These are phyloP conservation scores for Nannizziopsis arthrosporioides DNA, from an alignment of 2,329 filamentous ascomycete genomes.

Conservation along the genomic window DNA sequence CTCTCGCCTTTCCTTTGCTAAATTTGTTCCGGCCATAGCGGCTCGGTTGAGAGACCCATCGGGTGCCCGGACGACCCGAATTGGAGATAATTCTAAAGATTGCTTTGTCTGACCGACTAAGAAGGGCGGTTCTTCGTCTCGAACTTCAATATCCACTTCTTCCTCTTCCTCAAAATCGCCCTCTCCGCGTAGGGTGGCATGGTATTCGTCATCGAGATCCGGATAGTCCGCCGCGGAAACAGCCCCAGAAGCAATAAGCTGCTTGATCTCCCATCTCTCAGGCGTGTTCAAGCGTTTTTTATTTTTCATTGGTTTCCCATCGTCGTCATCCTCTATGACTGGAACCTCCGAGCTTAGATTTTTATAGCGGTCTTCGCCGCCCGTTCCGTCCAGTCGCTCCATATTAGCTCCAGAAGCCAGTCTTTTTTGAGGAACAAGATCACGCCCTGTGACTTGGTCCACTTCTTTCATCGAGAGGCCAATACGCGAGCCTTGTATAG, in stretches of 20 bases:
- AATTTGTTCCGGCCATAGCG: slow-evolving; percentile 78
- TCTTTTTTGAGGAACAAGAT: slow-evolving; percentile 64
- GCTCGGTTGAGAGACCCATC: slow-evolving; percentile 97
- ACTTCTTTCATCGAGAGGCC: slow-evolving; percentile 96
- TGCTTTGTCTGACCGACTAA: slow-evolving; percentile 92
- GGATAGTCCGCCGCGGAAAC: slow-evolving; percentile 89
- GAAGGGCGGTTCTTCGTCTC: slow-evolving; percentile 93
- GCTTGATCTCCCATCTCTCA: slow-evolving; percentile 93
- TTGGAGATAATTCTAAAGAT: slow-evolving; percentile 85
- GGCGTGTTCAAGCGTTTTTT: slow-evolving; percentile 94
- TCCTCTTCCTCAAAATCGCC: slow-evolving; percentile 85
- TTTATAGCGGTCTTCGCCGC: slow-evolving; percentile 45
- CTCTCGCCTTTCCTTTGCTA: slow-evolving; percentile 85
- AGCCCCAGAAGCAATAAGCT: slow-evolving; percentile 89
- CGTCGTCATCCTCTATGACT: slow-evolving; percentile 51
- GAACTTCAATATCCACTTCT: slow-evolving; percentile 92
- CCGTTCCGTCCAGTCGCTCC: slow-evolving; percentile 57
- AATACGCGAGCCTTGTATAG: slow-evolving; percentile 68
- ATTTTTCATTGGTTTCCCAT: slow-evolving; percentile 46
- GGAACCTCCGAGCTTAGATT: slow-evolving; percentile 44
- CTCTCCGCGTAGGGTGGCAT: slow-evolving; percentile 74
- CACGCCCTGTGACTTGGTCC: slow-evolving; percentile 75
- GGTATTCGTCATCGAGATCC: slow-evolving; percentile 86
- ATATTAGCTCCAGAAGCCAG: slow-evolving; percentile 86
- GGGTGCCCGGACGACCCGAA: slow-evolving; percentile 90